Evolutionary conservation across 768 basidiomycete species (phyloP).

Genomic region (Coprinellus micaceus): DNA sequence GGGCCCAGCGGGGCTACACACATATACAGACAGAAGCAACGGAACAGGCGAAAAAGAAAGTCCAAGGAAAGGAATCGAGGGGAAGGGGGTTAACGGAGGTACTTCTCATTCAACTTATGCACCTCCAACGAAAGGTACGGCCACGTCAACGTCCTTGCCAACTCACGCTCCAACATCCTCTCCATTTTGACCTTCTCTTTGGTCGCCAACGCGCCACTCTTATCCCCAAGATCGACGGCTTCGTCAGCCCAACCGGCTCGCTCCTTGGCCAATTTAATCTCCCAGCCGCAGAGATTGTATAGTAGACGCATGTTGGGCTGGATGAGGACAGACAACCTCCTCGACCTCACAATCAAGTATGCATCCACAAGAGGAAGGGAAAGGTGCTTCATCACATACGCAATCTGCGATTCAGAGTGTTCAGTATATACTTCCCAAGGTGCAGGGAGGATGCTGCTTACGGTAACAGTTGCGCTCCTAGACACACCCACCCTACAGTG

Average conservation of each 20-base stretch:
- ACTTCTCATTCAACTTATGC: conserved; percentile 83
- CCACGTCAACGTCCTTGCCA: conserved; percentile 74
- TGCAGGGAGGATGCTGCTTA: conserved; percentile 33
- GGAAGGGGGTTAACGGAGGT: conserved; percentile 37
- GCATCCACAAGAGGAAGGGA: conserved; percentile 84
- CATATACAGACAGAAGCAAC: too few species aligned
- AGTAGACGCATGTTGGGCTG: conserved; percentile 96
- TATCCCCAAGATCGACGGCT: not conserved
- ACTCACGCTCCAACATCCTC: conserved; percentile 47
- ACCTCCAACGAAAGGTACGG: conserved; percentile 84
- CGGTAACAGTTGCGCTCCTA: conserved; percentile 88
- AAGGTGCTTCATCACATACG: conserved; percentile 95
- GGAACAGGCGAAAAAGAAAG: not conserved
- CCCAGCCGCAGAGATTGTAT: conserved; percentile 94
- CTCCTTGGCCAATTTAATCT: conserved; percentile 83
- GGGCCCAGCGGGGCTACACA: too few species aligned
- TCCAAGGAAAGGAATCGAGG: not conserved
- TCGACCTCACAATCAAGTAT: conserved; percentile 87
- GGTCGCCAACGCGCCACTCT: not conserved
- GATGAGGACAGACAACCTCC: conserved; percentile 84
- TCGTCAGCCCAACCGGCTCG: conserved; percentile 38
- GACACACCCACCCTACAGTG: conserved; percentile 99
- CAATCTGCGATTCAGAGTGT: conserved; percentile 51
- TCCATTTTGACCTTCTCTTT: conserved; percentile 6
- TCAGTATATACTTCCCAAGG: not conserved